Evolutionary conservation across 345 rosid species (phyloP), one percentile per base, ranked within the genome.

Genomic region (Populus alba): DNA sequence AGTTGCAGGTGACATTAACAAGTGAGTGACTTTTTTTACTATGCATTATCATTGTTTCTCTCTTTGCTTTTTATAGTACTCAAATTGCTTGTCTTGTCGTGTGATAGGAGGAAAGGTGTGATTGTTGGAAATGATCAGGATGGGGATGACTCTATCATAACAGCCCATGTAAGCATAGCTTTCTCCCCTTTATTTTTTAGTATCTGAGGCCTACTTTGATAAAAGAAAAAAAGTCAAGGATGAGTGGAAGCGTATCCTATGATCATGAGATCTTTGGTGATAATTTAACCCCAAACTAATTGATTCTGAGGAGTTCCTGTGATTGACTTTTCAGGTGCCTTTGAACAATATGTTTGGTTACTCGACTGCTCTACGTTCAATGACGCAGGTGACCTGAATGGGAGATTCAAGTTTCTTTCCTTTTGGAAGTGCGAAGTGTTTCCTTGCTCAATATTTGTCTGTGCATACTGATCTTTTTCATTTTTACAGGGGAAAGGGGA

Each of bases 311-410:
- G 57, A 65, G 4, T 18, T 75, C 3, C 22, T 62, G 31, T 37
- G 6, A 72, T 71, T 43, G n/a, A 72, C 68, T 53, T 73, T 79
- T 69, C 84, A 96, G 97, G 98, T 96, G 33, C 99, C 99, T 43
- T 79, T 97, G 85, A 97, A 94, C 89, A 97, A 94, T 75, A 97
- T 94, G 99, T 97, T 97, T 80, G 99, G 99, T 37, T 97, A 97
- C 83, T 97, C 99, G 4, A 97, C 99, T 7, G 59, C 97, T 7
- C 97, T 97, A 62, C 93, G 98, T 1, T 97, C 99, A 12, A 97
- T 97, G 99, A 97, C 99, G 77, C 99, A 92, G 90, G 98, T 92
- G 63, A 57, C 6, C 27, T 57, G 61, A 47, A 51, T 27, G 37
- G 9, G 2, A 7, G 27, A 27, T 66, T 2, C 16, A 9, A 57